Evolutionary conservation across 371 early-diverging fungal species (phyloP).

Genomic region (Mucor velutinosus): DNA sequence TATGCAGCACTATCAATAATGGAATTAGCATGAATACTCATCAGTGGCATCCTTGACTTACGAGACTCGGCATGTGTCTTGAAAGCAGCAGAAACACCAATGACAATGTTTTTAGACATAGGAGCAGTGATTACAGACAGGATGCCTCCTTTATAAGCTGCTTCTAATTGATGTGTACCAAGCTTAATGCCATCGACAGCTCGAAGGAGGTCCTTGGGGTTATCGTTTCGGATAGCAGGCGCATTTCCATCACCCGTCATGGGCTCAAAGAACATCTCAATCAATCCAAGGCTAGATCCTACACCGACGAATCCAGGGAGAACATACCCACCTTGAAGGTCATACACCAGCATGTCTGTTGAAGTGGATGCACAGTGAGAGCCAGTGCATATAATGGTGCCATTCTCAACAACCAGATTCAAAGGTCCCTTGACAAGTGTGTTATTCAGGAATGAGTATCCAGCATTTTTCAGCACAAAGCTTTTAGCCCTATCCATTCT

Average conservation of each 20-base stretch:
- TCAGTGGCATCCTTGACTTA: constrained; percentile 4
- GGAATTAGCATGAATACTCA: neutral
- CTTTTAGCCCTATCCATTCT: constrained; percentile 11
- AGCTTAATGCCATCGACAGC: constrained; percentile 62
- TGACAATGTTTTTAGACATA: constrained; percentile 35
- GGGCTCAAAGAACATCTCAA: constrained; percentile 54
- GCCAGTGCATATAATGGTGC: constrained; percentile 52
- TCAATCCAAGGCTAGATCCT: constrained; percentile 54
- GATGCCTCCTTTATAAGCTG: constrained; percentile 62
- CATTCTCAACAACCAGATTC: constrained; percentile 45
- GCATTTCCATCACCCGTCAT: constrained; percentile 53
- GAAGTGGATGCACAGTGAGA: constrained; percentile 25
- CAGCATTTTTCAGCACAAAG: constrained; percentile 43
- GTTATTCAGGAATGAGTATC: constrained; percentile 28
- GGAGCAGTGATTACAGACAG: constrained; percentile 55
- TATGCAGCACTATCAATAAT: neutral
- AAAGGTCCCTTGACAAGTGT: constrained; percentile 24
- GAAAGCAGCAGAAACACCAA: constrained; percentile 56
- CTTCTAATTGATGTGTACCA: constrained; percentile 54
- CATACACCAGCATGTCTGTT: constrained; percentile 16
- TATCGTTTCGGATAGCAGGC: constrained; percentile 10
- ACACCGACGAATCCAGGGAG: constrained; percentile 50
- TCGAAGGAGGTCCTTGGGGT: constrained; percentile 33
- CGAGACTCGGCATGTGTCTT: constrained; percentile 45
- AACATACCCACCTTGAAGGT: constrained; percentile 44